Conservation (phyloP, 2,329 filamentous ascomycete species). For the Claviceps spartinae region DNA sequence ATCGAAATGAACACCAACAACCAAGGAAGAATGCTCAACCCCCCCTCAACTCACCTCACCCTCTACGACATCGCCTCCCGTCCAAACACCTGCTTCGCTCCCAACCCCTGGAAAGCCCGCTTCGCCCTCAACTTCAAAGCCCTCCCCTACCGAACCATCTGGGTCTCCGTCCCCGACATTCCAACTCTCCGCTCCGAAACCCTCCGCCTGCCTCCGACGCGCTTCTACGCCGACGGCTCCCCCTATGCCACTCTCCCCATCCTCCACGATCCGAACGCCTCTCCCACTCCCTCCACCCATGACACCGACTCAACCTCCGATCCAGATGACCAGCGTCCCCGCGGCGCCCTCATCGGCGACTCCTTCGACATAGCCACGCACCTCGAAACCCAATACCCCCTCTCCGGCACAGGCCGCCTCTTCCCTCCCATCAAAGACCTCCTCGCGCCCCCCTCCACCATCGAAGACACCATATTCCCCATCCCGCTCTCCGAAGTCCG, state of each 20-base stretch:
- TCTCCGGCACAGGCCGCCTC: conserved; percentile 24
- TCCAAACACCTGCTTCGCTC: conserved; percentile 13
- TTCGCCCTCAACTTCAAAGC: conserved; percentile 30
- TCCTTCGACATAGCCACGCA: conserved; percentile 53
- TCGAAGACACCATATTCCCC: no score
- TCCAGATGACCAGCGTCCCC: conserved; percentile 11
- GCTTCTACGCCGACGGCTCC: conserved; percentile 40
- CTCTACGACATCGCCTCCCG: conserved; percentile 30
- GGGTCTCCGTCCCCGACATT: conserved; percentile 41
- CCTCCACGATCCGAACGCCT: conserved; percentile 27
- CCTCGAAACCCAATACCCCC: conserved; percentile 38
- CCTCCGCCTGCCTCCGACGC: conserved; percentile 33
- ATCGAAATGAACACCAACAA: not conserved
- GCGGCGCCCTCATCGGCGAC: conserved; percentile 35
- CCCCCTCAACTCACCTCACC: not conserved
- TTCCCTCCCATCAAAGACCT: conserved; percentile 24
- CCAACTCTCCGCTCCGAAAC: conserved; percentile 25
- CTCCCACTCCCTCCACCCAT: not conserved
- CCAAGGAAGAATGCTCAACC: not conserved
- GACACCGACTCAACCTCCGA: no score
- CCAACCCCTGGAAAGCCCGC: conserved; percentile 22
- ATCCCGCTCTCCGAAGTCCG: conserved; percentile 24
- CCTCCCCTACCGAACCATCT: conserved; percentile 23
- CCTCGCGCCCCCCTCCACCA: conserved; percentile 4
- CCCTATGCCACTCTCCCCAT: conserved; percentile 50